A percentile compares a stretch with the other conserved stretches of the same genome.
These are phyloP conservation scores for Chytriomyces confervae DNA, from an alignment of 192 early-diverging fungal species.

Conservation along the genomic window DNA sequence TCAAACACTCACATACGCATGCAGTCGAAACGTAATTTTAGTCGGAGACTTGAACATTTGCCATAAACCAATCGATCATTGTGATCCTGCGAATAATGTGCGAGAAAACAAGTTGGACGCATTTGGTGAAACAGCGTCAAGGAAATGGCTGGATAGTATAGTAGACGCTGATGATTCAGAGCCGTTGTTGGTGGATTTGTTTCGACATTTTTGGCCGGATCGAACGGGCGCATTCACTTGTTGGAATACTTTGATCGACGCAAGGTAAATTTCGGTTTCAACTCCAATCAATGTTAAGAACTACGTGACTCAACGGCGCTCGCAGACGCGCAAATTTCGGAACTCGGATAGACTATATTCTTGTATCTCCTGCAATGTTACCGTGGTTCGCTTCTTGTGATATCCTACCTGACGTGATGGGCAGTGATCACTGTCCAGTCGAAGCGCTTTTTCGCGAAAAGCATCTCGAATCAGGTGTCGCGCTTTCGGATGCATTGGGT, in stretches of 20 bases:
- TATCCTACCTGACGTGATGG: constrained; percentile 65
- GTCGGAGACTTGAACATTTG: constrained; percentile 64
- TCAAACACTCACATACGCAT: constrained; percentile 1
- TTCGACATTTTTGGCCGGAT: constrained; percentile 66
- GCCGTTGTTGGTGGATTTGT: constrained; percentile 63
- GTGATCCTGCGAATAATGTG: constrained; percentile 66
- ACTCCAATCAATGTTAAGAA: neutral
- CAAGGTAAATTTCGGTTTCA: constrained; percentile 46
- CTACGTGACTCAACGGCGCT: constrained; percentile 5
- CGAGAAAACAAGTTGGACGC: constrained; percentile 56
- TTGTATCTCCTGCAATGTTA: constrained; percentile 56
- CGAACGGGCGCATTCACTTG: constrained; percentile 58
- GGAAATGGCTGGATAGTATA: constrained; percentile 72
- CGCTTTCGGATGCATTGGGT: constrained; percentile 24
- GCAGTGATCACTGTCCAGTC: constrained; percentile 86
- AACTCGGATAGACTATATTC: constrained; percentile 79
- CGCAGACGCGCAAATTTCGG: constrained; percentile 56
- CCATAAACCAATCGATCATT: constrained; percentile 72
- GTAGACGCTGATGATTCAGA: constrained; percentile 52
- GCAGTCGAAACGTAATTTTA: constrained; percentile 37
- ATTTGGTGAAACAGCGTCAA: constrained; percentile 62
- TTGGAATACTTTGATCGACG: constrained; percentile 79
- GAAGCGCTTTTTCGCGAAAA: constrained; percentile 29
- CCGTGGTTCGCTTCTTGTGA: constrained; percentile 67
- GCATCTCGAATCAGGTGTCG: constrained; percentile 35